Evolutionary conservation across 2,329 filamentous ascomycete species (phyloP).

Genomic region (Bertia moriformis): DNA sequence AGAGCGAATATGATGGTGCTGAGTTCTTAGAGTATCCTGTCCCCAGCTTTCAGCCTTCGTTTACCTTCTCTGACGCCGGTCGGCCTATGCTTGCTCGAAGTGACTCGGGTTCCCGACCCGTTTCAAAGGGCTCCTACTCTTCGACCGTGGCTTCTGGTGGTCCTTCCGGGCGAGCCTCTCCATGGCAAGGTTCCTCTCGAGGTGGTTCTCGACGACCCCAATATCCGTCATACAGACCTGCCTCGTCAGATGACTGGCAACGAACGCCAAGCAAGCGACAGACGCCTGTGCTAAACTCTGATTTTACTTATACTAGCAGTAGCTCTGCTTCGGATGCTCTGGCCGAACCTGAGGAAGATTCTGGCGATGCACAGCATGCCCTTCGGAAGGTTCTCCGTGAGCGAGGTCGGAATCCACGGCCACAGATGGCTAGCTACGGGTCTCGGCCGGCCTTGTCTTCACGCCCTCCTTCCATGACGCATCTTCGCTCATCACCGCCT

Average conservation of each 20-base stretch:
- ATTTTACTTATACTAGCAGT: background rate
- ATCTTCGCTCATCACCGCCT: slow-evolving; percentile 25
- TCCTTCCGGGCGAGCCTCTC: slow-evolving; percentile 22
- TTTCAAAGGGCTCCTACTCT: slow-evolving; percentile 23
- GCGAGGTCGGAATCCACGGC: slow-evolving; percentile 5
- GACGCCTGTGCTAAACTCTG: background rate
- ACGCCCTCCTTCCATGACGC: slow-evolving; percentile 12
- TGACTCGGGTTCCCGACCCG: slow-evolving; percentile 18
- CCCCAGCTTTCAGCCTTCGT: slow-evolving; percentile 20
- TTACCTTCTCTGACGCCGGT: slow-evolving; percentile 16
- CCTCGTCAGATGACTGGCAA: background rate
- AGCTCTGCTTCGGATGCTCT: slow-evolving; percentile 6
- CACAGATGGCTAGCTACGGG: slow-evolving; percentile 8
- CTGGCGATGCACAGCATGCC: slow-evolving; percentile 26
- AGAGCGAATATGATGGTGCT: slow-evolving; percentile 22
- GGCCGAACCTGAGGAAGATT: slow-evolving; percentile 11
- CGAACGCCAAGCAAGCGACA: background rate
- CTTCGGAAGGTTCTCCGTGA: slow-evolving; percentile 25
- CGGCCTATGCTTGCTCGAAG: slow-evolving; percentile 13
- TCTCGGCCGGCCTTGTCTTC: slow-evolving; percentile 10
- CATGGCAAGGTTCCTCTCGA: slow-evolving; percentile 19
- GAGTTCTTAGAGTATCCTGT: slow-evolving; percentile 21
- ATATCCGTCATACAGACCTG: background rate
- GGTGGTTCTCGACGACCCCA: slow-evolving; percentile 9
- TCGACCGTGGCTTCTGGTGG: slow-evolving; percentile 21